phyloP scores from a whole-genome alignment of 768 basidiomycete species.

The Russula sp. region DNA sequence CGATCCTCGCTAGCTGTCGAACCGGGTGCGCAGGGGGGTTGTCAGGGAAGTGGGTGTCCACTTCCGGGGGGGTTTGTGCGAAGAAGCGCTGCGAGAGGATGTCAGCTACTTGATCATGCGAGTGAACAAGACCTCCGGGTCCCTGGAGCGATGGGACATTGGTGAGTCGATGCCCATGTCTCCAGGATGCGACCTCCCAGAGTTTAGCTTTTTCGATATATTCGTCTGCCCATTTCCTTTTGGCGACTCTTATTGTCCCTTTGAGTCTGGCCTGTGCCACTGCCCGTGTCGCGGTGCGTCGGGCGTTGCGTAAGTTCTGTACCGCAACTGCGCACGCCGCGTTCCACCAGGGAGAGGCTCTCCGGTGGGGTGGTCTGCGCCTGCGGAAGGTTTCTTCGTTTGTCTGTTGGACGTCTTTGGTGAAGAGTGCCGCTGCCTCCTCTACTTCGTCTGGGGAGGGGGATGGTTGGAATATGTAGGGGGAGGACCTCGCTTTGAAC shows the following conservation, averaged over 20 bases:
- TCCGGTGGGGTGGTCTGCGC: background rate
- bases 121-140: background rate
- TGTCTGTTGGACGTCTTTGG: background rate
- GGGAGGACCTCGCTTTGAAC: too few species aligned
- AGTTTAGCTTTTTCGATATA: too few species aligned
- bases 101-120: background rate
- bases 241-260: background rate
- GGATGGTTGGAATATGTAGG: too few species aligned
- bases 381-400: background rate
- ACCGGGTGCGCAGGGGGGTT: background rate
- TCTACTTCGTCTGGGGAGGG: too few species aligned
- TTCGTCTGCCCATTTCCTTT: background rate
- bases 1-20: background rate
- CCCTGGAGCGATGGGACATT: too few species aligned
- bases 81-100: background rate
- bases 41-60: background rate
- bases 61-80: background rate
- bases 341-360: background rate
- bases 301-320: background rate
- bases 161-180: too few species aligned
- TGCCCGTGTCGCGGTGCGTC: too few species aligned
- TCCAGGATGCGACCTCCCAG: too few species aligned
- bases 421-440: background rate
- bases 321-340: background rate
- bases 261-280: background rate